These are phyloP conservation scores for Cryptococcus jaspeensis DNA, from an alignment of 1,284 basidiomycete species.

Conservation along the genomic window DNA sequence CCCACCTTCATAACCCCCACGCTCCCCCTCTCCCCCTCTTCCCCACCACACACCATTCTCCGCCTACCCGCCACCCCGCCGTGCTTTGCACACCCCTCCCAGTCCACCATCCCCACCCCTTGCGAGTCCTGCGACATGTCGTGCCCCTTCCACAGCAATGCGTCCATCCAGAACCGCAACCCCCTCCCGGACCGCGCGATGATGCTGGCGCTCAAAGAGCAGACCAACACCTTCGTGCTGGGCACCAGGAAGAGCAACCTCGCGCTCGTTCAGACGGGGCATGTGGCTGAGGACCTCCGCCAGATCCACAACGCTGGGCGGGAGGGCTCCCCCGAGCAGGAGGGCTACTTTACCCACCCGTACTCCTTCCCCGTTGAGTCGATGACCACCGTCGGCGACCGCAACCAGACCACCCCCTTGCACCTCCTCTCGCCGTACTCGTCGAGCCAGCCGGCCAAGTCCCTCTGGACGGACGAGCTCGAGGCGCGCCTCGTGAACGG, in stretches of 20 bases:
- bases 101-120: neutral
- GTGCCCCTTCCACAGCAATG: conserved; percentile 16
- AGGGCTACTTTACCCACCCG: neutral
- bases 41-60: neutral
- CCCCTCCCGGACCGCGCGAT: conserved; percentile 14
- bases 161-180: conserved; percentile 9
- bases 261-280: conserved; percentile 80
- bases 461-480: conserved; percentile 93
- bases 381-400: conserved; percentile 89
- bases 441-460: conserved; percentile 61
- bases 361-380: conserved; percentile 68
- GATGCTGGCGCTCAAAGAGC: conserved; percentile 16
- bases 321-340: neutral
- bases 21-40: neutral
- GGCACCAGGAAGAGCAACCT: conserved; percentile 84
- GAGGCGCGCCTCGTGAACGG: conserved; percentile 74
- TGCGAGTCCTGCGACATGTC: conserved; percentile 14
- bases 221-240: conserved; percentile 55
- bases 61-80: neutral
- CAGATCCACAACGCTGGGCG: conserved; percentile 51
- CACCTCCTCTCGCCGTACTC: conserved; percentile 53
- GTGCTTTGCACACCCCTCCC: neutral
- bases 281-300: conserved; percentile 63
- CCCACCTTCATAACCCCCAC: neutral
- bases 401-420: conserved; percentile 69